These are phyloP conservation scores for Fusarium sp. DNA, from an alignment of 2,329 filamentous ascomycete species.

Conservation along the genomic window DNA sequence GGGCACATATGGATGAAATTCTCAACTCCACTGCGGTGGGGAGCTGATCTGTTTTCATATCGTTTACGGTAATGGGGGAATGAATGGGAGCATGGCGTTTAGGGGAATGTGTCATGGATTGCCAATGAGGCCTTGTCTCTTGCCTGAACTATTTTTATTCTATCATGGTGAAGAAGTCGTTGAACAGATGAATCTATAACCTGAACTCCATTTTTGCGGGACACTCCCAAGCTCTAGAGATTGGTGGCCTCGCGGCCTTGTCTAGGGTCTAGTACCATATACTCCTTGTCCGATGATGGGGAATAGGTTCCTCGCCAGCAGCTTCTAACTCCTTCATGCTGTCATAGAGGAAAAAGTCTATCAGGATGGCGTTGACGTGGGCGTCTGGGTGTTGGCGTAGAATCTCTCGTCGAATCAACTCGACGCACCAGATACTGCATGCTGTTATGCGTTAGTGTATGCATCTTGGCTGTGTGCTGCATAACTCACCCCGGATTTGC, in stretches of 20 bases:
- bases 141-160: slow-evolving; percentile 30
- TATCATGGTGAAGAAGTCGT: slow-evolving; percentile 19
- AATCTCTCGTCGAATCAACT: slow-evolving; percentile 88
- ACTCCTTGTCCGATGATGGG: slow-evolving; percentile 90
- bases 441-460: slow-evolving; percentile 57
- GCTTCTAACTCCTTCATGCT: slow-evolving; percentile 87
- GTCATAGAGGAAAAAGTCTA: slow-evolving; percentile 98
- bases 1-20: slow-evolving; percentile 80
- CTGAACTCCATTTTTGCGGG: slow-evolving; percentile 17
- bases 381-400: slow-evolving; percentile 76
- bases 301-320: slow-evolving; percentile 66
- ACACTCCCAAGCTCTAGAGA: slow-evolving; percentile 16
- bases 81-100: slow-evolving; percentile 39
- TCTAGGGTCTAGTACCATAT: slow-evolving; percentile 82
- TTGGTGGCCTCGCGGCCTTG: slow-evolving; percentile 15
- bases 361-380: slow-evolving; percentile 86
- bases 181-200: slow-evolving; percentile 33
- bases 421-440: slow-evolving; percentile 96
- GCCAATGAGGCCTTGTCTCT: slow-evolving; percentile 34
- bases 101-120: slow-evolving; percentile 22
- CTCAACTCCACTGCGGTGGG: slow-evolving; percentile 62
- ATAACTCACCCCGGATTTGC: slow-evolving; percentile 78
- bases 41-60: slow-evolving; percentile 38
- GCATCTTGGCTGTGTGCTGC: too few relatives aligned
- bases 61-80: slow-evolving; percentile 13